Conservation (phyloP, 2,329 filamentous ascomycete species). For the Aotearoamyces nothofagi region DNA sequence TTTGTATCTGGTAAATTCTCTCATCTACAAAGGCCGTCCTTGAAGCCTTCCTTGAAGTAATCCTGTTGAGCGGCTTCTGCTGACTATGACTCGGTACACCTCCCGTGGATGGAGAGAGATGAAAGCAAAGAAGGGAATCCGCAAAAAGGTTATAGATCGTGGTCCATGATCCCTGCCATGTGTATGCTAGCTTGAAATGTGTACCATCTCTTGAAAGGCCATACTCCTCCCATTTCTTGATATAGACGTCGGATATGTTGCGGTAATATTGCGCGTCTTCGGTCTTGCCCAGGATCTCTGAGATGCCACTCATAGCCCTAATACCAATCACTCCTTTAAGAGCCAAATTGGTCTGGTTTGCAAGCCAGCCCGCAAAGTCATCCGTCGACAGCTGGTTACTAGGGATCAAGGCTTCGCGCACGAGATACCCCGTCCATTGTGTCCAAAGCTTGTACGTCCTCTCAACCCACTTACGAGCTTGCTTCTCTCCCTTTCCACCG, state of each 20-base stretch:
- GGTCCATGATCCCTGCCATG: conserved; percentile 64
- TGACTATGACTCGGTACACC: conserved; percentile 15
- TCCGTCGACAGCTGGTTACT: conserved; percentile 55
- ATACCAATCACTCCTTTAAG: conserved; percentile 70
- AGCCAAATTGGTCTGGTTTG: conserved; percentile 55
- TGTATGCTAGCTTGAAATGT: conserved; percentile 55
- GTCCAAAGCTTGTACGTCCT: conserved; percentile 49
- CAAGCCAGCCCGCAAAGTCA: conserved; percentile 55
- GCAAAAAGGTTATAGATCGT: conserved; percentile 59
- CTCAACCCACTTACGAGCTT: conserved; percentile 46
- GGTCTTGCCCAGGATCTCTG: conserved; percentile 37
- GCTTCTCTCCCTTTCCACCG: conserved; percentile 30
- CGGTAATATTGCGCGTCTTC: conserved; percentile 42
- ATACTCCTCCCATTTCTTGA: conserved; percentile 42
- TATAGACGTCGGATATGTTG: conserved; percentile 45
- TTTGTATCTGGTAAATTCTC: conserved; percentile 64
- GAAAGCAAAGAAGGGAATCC: conserved; percentile 66
- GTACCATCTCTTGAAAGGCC: conserved; percentile 49
- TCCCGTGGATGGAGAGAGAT: conserved; percentile 28
- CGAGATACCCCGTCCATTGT: conserved; percentile 54
- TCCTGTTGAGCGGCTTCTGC: conserved; percentile 15
- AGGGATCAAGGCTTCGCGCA: conserved; percentile 47
- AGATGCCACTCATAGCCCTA: conserved; percentile 57
- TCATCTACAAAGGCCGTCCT: conserved; percentile 51
- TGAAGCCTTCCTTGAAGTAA: conserved; percentile 5